Evolutionary conservation across 2,329 filamentous ascomycete species (phyloP), one percentile per base, ranked within the genome.

Genomic region (Penicillium sp.): DNA sequence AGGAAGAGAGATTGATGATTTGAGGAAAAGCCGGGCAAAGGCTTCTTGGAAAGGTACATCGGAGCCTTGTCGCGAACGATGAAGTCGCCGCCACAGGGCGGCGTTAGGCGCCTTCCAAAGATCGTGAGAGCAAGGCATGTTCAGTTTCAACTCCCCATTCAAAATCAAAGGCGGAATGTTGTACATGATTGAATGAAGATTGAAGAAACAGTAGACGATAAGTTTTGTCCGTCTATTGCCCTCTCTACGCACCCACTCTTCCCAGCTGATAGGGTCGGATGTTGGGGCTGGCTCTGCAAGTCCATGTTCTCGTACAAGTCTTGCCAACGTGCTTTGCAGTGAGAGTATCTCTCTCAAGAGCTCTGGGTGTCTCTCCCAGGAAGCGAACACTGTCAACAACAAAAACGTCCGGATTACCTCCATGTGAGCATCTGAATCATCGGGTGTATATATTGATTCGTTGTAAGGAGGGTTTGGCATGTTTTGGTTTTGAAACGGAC

Each of bases 121-220:
- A 15, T 72, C 69, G 22, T 71, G 70, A 30, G 68, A 71, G 43
- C 70, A 74, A 0, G 76, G 76, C 47, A 80, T 68, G 34, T 69
- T 68, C 45, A 77, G 55, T 35, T 69, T 70, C 34, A 79, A 54
- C 54, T 79, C 73, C 20, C 67, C 66, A 49, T 74, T 77, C 35
- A 76, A 52, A 16, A 80, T 70, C 29, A 77, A 62, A 0, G 77
- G 76, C 17, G 76, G 74, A 10, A 77, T 74, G 54, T 79, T 75
- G 62, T 78, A 80, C 49, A 76, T 76, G 37, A 80, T 76, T 22
- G 72, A 76, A 44, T 79, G 76, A 2, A 80, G 64, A 49, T 79
- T 78, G 42, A 76, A 75, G 48, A 79, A 70, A 56, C 73, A 70
- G 55, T 77, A 73, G 41, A 76, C 71, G 42, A 76, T 72, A 36